Percentiles rank a stretch among this genome's conserved stretches.
phyloP scores from a whole-genome alignment of 1,284 basidiomycete species.

The Trichosporon sp. region DNA sequence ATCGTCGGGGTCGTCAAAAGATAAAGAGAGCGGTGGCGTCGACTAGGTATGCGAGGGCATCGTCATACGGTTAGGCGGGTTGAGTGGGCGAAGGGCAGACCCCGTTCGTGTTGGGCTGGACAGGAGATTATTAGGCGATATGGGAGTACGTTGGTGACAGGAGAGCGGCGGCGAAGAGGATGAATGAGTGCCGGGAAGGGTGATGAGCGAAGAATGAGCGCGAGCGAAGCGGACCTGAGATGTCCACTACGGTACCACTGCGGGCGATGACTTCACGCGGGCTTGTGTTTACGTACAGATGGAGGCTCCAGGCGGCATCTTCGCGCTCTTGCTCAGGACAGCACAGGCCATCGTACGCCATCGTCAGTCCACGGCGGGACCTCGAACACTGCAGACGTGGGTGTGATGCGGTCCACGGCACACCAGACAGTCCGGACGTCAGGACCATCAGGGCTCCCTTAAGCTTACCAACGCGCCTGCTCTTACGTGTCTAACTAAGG shows the following conservation, averaged over 20 bases:
- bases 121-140: constrained; percentile 1
- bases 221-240: not conserved
- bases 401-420: not conserved
- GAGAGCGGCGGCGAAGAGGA: not conserved
- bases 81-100: not conserved
- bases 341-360: not conserved
- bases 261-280: constrained; percentile 2
- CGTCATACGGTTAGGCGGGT: not conserved
- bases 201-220: not conserved
- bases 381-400: not conserved
- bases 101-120: not conserved
- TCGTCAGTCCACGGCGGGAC: not conserved
- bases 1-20: constrained; percentile 17
- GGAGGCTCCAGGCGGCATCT: not conserved
- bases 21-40: constrained; percentile 7
- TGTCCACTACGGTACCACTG: not conserved
- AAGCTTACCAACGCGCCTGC: constrained; percentile 14
- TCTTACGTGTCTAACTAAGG: not conserved
- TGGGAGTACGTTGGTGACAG: not conserved
- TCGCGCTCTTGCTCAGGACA: not conserved
- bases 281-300: not conserved
- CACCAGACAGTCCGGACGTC: not conserved
- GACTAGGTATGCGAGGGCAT: constrained; percentile 6
- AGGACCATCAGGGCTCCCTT: not conserved
- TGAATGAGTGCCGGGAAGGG: not conserved